Evolutionary conservation across 352 stramenopile genomes (phyloP).

Genomic region (Phytophthora lateralis): DNA sequence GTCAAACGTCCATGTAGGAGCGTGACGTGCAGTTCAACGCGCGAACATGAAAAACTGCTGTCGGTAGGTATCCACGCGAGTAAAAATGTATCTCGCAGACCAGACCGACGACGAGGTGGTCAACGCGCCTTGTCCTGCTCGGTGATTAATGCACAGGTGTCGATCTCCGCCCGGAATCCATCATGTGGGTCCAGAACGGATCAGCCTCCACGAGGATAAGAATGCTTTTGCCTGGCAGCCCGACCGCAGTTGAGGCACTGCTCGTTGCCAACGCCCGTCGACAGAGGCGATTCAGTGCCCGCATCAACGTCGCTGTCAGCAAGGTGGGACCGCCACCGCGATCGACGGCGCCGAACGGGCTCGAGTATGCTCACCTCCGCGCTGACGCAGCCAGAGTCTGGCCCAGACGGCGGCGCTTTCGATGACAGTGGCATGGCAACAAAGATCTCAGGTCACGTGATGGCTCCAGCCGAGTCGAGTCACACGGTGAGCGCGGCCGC

Average conservation of each 20-base stretch:
- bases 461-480: constrained; percentile 28
- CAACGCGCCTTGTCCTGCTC: not conserved
- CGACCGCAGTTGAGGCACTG: not conserved
- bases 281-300: constrained; percentile 23
- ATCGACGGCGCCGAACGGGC: not conserved
- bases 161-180: constrained; percentile 14
- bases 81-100: constrained; percentile 10
- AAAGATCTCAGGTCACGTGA: constrained; percentile 39
- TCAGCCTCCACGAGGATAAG: constrained; percentile 13
- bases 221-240: constrained; percentile 3
- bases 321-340: constrained; percentile 18
- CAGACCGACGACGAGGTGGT: constrained; percentile 7
- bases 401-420: constrained; percentile 13
- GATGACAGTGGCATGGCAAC: constrained; percentile 15
- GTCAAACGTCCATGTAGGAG: constrained; percentile 31
- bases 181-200: constrained; percentile 17
- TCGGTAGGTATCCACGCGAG: constrained; percentile 24
- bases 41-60: constrained; percentile 18
- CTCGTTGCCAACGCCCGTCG: not conserved
- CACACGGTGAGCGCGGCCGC: constrained; percentile 34
- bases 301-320: constrained; percentile 8
- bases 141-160: constrained; percentile 4
- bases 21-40: not conserved
- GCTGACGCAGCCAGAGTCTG: constrained; percentile 1
- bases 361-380: not conserved